These are phyloP conservation scores for Phytophthora nicotianae DNA, from an alignment of 352 stramenopile genomes.

Conservation along the genomic window DNA sequence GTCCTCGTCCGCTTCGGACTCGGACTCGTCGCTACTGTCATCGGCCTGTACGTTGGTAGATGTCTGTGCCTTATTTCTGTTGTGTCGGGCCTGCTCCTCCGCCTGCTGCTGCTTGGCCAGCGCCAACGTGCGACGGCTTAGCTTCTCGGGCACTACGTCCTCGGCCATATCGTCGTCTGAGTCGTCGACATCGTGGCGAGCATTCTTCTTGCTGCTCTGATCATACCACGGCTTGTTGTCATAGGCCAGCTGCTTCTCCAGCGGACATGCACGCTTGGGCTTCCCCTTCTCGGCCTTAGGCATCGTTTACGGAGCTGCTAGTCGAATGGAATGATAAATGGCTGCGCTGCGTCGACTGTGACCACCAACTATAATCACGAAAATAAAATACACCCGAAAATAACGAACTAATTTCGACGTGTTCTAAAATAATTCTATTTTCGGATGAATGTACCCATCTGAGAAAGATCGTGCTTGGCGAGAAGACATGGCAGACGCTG, in stretches of 20 bases:
- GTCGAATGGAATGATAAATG: conserved; percentile 31
- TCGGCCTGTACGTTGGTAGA: conserved; percentile 28
- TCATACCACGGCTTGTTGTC: conserved; percentile 90
- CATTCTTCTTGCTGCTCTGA: conserved; percentile 32
- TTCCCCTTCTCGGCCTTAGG: conserved; percentile 77
- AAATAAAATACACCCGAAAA: neutral
- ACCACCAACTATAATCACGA: conserved; percentile 22
- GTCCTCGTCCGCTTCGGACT: conserved; percentile 89
- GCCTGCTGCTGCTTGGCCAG: conserved; percentile 81
- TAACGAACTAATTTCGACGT: neutral
- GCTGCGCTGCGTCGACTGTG: conserved; percentile 31
- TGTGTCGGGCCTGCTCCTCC: conserved; percentile 65
- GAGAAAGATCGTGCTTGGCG: conserved; percentile 25
- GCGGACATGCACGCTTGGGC: conserved; percentile 83
- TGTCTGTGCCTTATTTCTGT: conserved; percentile 41
- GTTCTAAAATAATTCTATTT: neutral
- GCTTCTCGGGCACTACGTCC: conserved; percentile 79
- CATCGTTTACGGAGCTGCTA: conserved; percentile 36
- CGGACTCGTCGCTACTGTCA: conserved; percentile 62
- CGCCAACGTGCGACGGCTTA: conserved; percentile 82
- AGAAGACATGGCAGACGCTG: conserved; percentile 13
- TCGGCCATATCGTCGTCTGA: conserved; percentile 66
- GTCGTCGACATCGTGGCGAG: conserved; percentile 47
- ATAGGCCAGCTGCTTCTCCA: conserved; percentile 87
- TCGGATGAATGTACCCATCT: conserved; percentile 12